Evolutionary conservation across 805 yeast genomes (phyloP).

Genomic region (Ogataea dorogensis): DNA sequence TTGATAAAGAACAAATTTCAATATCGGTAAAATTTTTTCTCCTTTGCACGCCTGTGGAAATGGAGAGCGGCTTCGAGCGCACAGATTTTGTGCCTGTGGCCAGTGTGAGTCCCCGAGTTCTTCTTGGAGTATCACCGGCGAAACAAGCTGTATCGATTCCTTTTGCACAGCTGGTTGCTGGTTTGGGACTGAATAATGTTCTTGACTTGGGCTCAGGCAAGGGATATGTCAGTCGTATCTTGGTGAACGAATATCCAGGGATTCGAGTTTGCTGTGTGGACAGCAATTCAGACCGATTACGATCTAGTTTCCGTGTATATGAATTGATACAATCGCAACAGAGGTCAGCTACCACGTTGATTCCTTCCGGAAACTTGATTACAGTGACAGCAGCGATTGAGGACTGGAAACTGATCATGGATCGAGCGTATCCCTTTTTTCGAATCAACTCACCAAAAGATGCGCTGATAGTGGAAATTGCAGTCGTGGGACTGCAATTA

Average conservation of each 20-base stretch:
- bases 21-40: constrained; percentile 7
- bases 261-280: constrained; percentile 27
- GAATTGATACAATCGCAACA: constrained; percentile 20
- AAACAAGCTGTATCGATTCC: constrained; percentile 16
- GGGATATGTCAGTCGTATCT: constrained; percentile 29
- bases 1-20: constrained; percentile 13
- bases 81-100: constrained; percentile 8
- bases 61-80: constrained; percentile 4
- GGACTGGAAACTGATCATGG: constrained; percentile 11
- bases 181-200: constrained; percentile 7
- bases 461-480: constrained; percentile 1
- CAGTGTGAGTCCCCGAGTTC: constrained; percentile 3
- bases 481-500: constrained; percentile 23
- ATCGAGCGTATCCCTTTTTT: constrained; percentile 9
- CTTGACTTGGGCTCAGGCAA: constrained; percentile 35
- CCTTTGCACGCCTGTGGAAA: constrained; percentile 9
- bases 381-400: constrained; percentile 6
- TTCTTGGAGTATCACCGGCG: constrained; percentile 19
- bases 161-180: constrained; percentile 13
- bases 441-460: constrained; percentile 9
- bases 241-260: constrained; percentile 17
- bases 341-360: constrained; percentile 4
- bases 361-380: constrained; percentile 16
- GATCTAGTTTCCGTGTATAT: constrained; percentile 22
- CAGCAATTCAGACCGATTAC: constrained; percentile 19